A percentile compares a stretch with the other conserved stretches of the same genome.
Evolutionary conservation across 2,329 filamentous ascomycete genomes (phyloP).

Genomic region (Truncatella angustata): DNA sequence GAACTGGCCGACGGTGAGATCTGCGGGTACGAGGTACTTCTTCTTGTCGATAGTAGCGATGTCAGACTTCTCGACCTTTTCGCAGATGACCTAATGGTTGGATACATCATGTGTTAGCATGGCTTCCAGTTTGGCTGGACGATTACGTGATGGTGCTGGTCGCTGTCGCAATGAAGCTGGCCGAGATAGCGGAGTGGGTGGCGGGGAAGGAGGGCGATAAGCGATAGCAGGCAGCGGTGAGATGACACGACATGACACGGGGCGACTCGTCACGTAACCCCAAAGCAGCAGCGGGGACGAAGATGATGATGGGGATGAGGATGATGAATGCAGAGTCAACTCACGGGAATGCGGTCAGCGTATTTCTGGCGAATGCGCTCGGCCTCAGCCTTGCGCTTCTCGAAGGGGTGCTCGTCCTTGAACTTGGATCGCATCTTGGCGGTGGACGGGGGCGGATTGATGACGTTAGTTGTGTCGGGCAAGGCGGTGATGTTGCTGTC

Average conservation of each 20-base stretch:
- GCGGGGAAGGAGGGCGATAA: neutral
- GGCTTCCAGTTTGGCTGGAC: too few species aligned
- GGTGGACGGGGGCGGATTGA: constrained; percentile 26
- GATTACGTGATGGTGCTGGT: too few species aligned
- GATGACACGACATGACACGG: neutral
- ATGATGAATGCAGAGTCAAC: constrained; percentile 35
- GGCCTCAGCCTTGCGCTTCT: constrained; percentile 99
- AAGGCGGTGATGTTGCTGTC: too few species aligned
- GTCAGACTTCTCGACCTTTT: constrained; percentile 99
- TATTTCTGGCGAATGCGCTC: constrained; percentile 99
- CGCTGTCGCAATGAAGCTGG: neutral
- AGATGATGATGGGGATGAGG: neutral
- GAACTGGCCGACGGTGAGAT: constrained; percentile 98
- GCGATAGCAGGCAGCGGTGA: constrained; percentile 5
- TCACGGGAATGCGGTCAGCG: constrained; percentile 93
- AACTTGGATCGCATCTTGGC: constrained; percentile 96
- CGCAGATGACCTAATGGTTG: constrained; percentile 82
- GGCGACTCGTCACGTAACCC: neutral
- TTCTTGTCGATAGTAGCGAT: constrained; percentile 99
- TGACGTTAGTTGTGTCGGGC: too few species aligned
- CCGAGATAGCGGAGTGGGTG: neutral
- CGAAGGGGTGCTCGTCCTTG: constrained; percentile 99
- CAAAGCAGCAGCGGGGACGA: neutral
- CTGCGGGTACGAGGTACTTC: constrained; percentile 97
- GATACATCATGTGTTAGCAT: constrained; percentile 1